phyloP scores from a whole-genome alignment of 2,329 filamentous ascomycete species.

The Aureobasidium mangrovei region DNA sequence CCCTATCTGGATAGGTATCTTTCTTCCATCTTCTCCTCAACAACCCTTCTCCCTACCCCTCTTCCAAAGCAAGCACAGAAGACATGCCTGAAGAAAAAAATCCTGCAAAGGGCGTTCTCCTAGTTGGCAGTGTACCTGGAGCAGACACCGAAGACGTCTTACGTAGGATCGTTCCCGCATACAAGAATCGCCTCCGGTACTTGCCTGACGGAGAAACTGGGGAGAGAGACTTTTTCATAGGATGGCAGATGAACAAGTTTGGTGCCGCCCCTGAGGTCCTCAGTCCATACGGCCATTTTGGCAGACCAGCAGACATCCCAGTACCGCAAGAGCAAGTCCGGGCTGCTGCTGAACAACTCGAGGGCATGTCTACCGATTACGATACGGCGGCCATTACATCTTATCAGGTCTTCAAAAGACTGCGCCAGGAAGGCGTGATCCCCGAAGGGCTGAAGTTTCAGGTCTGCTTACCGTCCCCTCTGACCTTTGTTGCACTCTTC shows the following conservation, averaged over 20 bases:
- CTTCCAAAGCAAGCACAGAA: background rate
- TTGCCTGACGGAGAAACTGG: constrained; percentile 38
- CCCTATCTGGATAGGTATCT: background rate
- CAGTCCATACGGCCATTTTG: constrained; percentile 4
- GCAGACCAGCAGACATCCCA: background rate
- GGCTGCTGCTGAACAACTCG: constrained; percentile 10
- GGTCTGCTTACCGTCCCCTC: constrained; percentile 27
- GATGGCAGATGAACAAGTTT: constrained; percentile 29
- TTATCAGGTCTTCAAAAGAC: constrained; percentile 25
- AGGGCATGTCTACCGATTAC: constrained; percentile 25
- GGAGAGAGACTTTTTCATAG: constrained; percentile 26
- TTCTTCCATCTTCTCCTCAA: background rate
- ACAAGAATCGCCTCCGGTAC: constrained; percentile 28
- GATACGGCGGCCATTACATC: constrained; percentile 27
- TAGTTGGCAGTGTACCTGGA: constrained; percentile 33
- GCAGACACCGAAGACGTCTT: constrained; percentile 28
- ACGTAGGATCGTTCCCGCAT: constrained; percentile 20
- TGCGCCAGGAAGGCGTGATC: constrained; percentile 26
- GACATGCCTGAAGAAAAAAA: background rate
- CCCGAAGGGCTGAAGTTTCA: constrained; percentile 25
- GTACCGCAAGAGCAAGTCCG: constrained; percentile 6
- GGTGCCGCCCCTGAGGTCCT: background rate
- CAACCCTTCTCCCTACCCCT: background rate
- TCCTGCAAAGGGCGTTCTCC: constrained; percentile 20
- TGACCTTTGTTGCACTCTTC: constrained; percentile 18